phyloP scores from a whole-genome alignment of 345 rosid species.

The Linum tenue region DNA sequence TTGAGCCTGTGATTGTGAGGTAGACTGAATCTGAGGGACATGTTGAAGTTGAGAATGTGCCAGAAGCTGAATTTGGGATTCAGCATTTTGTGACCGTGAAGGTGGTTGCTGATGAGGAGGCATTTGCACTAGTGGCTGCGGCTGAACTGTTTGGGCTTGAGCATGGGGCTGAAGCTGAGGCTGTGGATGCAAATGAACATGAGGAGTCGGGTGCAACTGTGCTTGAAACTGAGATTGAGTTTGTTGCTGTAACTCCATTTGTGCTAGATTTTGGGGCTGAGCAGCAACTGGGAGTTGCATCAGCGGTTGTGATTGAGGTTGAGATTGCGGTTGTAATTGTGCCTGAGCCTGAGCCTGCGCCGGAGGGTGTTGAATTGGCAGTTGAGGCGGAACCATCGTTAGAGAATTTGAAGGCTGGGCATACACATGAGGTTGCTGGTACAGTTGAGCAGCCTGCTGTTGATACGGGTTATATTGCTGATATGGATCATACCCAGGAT shows the following conservation, averaged over 20 bases:
- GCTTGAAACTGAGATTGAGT: conserved; percentile 19
- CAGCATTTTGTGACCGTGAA: conserved; percentile 31
- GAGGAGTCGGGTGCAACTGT: conserved; percentile 18
- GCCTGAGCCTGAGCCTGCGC: conserved; percentile 18
- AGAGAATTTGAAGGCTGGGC: conserved; percentile 17
- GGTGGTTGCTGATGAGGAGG: conserved; percentile 40
- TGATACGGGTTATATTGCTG: conserved; percentile 55
- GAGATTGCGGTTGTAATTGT: conserved; percentile 16
- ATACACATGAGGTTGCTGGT: conserved; percentile 27
- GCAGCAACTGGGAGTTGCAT: conserved; percentile 24
- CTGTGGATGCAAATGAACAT: conserved; percentile 11
- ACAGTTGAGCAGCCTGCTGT: conserved; percentile 36
- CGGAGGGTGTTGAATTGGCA: conserved; percentile 16
- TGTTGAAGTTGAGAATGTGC: conserved; percentile 16
- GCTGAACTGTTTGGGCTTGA: conserved; percentile 22
- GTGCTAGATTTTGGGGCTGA: conserved; percentile 35
- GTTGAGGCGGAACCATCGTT: conserved; percentile 3
- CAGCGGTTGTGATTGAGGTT: conserved; percentile 18
- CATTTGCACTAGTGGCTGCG: conserved; percentile 20
- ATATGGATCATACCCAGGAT: conserved; percentile 41
- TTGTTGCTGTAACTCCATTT: conserved; percentile 29
- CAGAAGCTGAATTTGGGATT: conserved; percentile 12
- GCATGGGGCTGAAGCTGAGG: conserved; percentile 24
- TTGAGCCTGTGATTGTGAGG: conserved; percentile 28
- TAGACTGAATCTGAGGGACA: conserved; percentile 11